Conservation (phyloP, 441 rosid genomes). For the Brassica hybrid region DNA sequence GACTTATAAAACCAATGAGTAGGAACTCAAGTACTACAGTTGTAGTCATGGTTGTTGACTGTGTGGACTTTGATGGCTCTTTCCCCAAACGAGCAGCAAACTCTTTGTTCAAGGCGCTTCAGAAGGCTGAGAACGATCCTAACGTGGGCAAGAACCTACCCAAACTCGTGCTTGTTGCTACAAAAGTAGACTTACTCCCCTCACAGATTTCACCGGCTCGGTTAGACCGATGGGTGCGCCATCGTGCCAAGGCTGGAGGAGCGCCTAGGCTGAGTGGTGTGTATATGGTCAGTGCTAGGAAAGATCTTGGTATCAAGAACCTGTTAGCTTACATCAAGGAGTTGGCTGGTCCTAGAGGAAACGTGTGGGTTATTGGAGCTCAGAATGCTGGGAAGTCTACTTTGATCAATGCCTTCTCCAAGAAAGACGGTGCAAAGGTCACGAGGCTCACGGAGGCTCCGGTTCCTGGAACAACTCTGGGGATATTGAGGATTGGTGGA, state of each 20-base stretch:
- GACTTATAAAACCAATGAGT: constrained; percentile 66
- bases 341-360: constrained; percentile 83
- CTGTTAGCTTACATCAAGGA: constrained; percentile 73
- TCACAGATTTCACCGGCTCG: constrained; percentile 87
- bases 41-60: constrained; percentile 87
- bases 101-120: constrained; percentile 69
- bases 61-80: constrained; percentile 92
- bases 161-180: constrained; percentile 84
- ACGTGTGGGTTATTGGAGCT: constrained; percentile 91
- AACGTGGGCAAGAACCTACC: constrained; percentile 68
- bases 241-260: constrained; percentile 84
- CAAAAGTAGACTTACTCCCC: constrained; percentile 92
- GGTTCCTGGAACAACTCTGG: constrained; percentile 91
- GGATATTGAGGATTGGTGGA: constrained; percentile 83
- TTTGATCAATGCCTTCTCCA: constrained; percentile 76
- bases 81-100: constrained; percentile 85
- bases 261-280: constrained; percentile 85
- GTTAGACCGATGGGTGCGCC: constrained; percentile 87
- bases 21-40: constrained; percentile 66
- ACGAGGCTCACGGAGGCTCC: constrained; percentile 92
- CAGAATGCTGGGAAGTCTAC: constrained; percentile 93
- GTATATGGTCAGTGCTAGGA: constrained; percentile 75
- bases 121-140: constrained; percentile 59
- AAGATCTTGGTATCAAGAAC: constrained; percentile 84
- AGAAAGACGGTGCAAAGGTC: constrained; percentile 73